phyloP scores from a whole-genome alignment of 78 protist species.

The Pelomyxa schiedti region DNA sequence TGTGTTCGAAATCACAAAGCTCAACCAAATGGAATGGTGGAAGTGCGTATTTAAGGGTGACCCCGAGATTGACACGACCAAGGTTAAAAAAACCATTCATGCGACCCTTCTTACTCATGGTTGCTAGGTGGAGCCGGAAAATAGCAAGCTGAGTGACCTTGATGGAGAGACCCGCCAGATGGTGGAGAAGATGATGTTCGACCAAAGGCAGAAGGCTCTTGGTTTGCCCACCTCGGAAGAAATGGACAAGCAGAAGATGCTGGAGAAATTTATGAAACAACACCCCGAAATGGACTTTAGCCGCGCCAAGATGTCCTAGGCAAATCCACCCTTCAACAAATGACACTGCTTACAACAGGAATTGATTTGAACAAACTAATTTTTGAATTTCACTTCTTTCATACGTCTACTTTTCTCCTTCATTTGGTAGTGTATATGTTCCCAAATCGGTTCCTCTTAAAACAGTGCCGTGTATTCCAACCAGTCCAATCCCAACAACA shows the following conservation, averaged over 20 bases:
- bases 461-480: background rate
- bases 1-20: slow-evolving; percentile 17
- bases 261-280: slow-evolving; percentile 46
- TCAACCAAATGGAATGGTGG: slow-evolving; percentile 68
- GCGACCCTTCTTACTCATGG: background rate
- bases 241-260: slow-evolving; percentile 57
- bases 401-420: too few species aligned
- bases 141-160: slow-evolving; percentile 45
- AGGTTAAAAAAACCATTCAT: background rate
- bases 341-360: too few species aligned
- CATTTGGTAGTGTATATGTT: background rate
- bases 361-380: too few species aligned
- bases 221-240: slow-evolving; percentile 64
- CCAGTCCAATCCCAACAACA: background rate
- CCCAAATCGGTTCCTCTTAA: background rate
- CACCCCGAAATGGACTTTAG: slow-evolving; percentile 67
- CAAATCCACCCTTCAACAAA: too few species aligned
- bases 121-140: slow-evolving; percentile 43
- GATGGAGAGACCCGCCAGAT: slow-evolving; percentile 51
- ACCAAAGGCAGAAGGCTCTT: slow-evolving; percentile 55
- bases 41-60: slow-evolving; percentile 18
- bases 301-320: slow-evolving; percentile 36
- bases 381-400: too few species aligned
- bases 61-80: slow-evolving; percentile 31
- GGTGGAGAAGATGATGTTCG: slow-evolving; percentile 78